Percentiles rank a stretch among this genome's conserved stretches.
Evolutionary conservation across 1,139 yeast species (phyloP).

Genomic region (Yamadazyma buinensis): DNA sequence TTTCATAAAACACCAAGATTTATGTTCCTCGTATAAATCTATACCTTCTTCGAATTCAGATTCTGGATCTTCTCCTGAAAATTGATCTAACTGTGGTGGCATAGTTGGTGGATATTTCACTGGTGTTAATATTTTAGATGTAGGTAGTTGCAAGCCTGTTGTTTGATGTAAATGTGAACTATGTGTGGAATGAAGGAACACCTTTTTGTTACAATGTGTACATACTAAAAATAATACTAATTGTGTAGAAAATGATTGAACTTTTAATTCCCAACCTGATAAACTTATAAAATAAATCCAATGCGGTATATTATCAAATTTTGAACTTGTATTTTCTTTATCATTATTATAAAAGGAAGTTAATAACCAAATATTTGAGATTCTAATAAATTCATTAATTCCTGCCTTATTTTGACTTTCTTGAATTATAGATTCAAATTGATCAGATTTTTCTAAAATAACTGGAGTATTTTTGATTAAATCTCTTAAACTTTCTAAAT

Average conservation of each 20-base stretch:
- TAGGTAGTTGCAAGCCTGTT: constrained; percentile 17
- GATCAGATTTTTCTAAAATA: constrained; percentile 21
- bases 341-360: constrained; percentile 26
- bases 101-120: constrained; percentile 24
- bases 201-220: constrained; percentile 33
- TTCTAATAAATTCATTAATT: constrained; percentile 15
- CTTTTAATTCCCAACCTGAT: constrained; percentile 35
- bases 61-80: constrained; percentile 9
- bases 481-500: constrained; percentile 25
- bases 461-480: constrained; percentile 28
- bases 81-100: constrained; percentile 5
- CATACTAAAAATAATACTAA: constrained; percentile 32
- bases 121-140: constrained; percentile 29
- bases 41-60: constrained; percentile 18
- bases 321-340: constrained; percentile 27
- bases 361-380: constrained; percentile 32
- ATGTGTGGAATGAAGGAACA: constrained; percentile 21
- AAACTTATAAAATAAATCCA: constrained; percentile 35
- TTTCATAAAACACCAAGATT: constrained; percentile 31
- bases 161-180: constrained; percentile 8
- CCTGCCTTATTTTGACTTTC: constrained; percentile 6
- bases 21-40: constrained; percentile 29
- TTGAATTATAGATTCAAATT: constrained; percentile 18
- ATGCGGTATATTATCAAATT: constrained; percentile 22
- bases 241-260: constrained; percentile 26